phyloP scores from a whole-genome alignment of 177 flowering plant genomes.

The Vitis hybrid region DNA sequence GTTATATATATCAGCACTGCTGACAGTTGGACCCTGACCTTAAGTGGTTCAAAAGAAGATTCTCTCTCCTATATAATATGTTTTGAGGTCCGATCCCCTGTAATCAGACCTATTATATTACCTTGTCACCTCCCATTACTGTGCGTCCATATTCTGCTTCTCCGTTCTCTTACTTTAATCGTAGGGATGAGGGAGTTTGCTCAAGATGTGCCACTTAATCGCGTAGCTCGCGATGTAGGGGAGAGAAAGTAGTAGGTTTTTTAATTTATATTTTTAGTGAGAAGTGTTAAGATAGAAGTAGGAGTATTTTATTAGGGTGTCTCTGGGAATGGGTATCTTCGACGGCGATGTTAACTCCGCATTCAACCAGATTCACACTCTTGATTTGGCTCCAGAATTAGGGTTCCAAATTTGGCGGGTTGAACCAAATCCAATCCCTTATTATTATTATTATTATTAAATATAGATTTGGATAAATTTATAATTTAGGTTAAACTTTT shows the following conservation, averaged over 20 bases:
- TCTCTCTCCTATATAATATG: constrained; percentile 6
- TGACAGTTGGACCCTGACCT: constrained; percentile 26
- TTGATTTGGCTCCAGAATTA: no score
- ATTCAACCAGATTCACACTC: no score
- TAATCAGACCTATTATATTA: background rate
- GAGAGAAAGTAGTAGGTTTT: background rate
- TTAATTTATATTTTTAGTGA: background rate
- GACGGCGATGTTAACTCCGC: no score
- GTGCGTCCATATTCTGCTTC: background rate
- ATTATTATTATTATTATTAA: no score
- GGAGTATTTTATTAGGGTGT: background rate
- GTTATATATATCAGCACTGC: constrained; percentile 5
- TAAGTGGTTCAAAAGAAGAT: constrained; percentile 20
- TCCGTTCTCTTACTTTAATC: background rate
- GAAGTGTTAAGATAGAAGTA: background rate
- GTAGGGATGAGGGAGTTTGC: background rate
- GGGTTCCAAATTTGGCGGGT: no score
- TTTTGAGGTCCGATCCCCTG: constrained; percentile 14
- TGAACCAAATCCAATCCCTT: no score
- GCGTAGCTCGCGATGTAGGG: background rate
- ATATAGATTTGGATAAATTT: no score
- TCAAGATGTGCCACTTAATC: background rate
- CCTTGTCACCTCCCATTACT: background rate
- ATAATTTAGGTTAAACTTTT: no score
- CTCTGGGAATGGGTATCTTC: background rate